phyloP scores from a whole-genome alignment of 352 stramenopile species.

The Globisporangium rhizosaccharum region DNA sequence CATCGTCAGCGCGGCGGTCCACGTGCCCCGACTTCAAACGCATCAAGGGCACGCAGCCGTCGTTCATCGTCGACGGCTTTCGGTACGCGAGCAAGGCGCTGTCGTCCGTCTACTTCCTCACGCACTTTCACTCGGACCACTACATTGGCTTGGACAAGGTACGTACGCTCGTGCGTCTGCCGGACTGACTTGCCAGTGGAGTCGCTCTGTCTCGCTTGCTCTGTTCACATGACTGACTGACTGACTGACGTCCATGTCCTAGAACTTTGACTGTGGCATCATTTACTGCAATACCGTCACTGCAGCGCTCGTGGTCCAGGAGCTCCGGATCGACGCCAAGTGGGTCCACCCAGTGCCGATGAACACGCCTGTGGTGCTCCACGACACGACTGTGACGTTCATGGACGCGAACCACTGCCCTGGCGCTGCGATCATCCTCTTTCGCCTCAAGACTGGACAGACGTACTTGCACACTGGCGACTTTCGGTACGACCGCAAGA shows the following conservation, averaged over 20 bases:
- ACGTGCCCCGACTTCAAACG: slow-evolving; percentile 76
- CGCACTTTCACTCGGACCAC: slow-evolving; percentile 97
- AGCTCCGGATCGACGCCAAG: slow-evolving; percentile 89
- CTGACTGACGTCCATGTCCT: not conserved
- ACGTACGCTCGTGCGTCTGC: not conserved
- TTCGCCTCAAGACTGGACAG: slow-evolving; percentile 78
- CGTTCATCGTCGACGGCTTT: slow-evolving; percentile 88
- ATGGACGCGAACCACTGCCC: slow-evolving; percentile 97
- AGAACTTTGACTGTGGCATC: slow-evolving; percentile 87
- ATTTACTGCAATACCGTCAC: slow-evolving; percentile 96
- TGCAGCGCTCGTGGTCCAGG: slow-evolving; percentile 87
- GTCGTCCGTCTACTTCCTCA: slow-evolving; percentile 93
- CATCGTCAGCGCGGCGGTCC: slow-evolving; percentile 2
- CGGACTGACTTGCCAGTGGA: not conserved
- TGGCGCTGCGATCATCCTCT: slow-evolving; percentile 94
- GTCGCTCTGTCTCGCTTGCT: not conserved
- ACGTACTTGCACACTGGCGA: slow-evolving; percentile 91
- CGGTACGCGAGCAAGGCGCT: slow-evolving; percentile 68
- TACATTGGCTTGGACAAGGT: slow-evolving; percentile 89
- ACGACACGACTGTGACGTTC: slow-evolving; percentile 91
- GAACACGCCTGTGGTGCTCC: slow-evolving; percentile 79
- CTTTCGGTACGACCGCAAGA: slow-evolving; percentile 74
- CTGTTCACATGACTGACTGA: not conserved
- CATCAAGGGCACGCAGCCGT: slow-evolving; percentile 64
- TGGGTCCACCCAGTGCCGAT: slow-evolving; percentile 90